These are phyloP conservation scores for Diaporthe helianthi DNA, from an alignment of 2,329 filamentous ascomycete species.

Conservation along the genomic window DNA sequence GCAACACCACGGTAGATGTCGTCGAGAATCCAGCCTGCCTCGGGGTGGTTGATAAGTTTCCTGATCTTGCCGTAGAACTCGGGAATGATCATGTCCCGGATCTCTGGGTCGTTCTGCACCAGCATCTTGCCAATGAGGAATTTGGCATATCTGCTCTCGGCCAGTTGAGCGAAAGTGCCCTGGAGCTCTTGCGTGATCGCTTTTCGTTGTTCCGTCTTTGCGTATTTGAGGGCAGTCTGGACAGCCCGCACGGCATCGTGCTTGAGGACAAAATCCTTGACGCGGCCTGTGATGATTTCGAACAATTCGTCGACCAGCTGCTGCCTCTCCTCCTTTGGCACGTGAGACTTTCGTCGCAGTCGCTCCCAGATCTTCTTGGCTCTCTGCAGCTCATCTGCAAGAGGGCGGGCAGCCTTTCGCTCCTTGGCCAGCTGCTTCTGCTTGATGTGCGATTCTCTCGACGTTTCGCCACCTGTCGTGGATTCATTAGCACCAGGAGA, in stretches of 20 bases:
- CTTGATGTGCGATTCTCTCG: constrained; percentile 88
- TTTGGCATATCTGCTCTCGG: constrained; percentile 96
- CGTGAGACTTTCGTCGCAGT: constrained; percentile 89
- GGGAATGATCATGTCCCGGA: constrained; percentile 85
- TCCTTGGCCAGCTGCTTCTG: constrained; percentile 89
- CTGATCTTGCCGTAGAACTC: constrained; percentile 96
- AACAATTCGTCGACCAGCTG: constrained; percentile 89
- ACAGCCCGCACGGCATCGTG: constrained; percentile 97
- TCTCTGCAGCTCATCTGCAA: constrained; percentile 86
- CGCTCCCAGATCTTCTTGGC: constrained; percentile 98
- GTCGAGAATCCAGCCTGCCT: constrained; percentile 97
- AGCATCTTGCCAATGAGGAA: constrained; percentile 96
- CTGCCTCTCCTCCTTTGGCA: constrained; percentile 87
- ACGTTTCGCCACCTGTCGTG: constrained; percentile 58
- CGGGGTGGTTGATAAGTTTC: constrained; percentile 92
- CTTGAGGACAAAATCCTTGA: constrained; percentile 97
- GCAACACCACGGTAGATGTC: constrained; percentile 93
- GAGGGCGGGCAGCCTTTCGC: constrained; percentile 89
- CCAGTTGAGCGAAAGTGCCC: constrained; percentile 82
- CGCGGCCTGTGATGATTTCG: constrained; percentile 85
- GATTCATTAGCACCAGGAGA: background rate
- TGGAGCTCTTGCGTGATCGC: constrained; percentile 87
- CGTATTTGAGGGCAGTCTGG: constrained; percentile 96
- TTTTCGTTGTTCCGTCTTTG: constrained; percentile 81
- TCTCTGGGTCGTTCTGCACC: constrained; percentile 87